Evolutionary conservation across 192 early-diverging fungal species (phyloP), one percentile per base, ranked within the genome.

Genomic region (Dissophora globulifera): DNA sequence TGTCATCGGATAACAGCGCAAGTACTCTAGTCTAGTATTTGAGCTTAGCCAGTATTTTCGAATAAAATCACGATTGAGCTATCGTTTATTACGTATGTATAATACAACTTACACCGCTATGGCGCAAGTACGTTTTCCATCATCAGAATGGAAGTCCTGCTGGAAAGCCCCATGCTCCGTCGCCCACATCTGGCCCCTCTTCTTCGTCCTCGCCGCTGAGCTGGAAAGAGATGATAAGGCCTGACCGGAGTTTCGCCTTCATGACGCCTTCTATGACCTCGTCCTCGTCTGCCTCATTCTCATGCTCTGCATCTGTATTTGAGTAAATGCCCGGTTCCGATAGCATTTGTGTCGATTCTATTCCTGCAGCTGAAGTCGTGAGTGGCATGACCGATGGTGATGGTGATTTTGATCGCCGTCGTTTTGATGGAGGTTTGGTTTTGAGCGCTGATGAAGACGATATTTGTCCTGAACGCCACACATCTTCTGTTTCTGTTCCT

Each of bases 121-220:
- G 13, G 38, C 38, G 8, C 7, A 10, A 40, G 38, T 40, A 54
- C 15, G 10, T n/a, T n/a, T n/a, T n/a, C n/a, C n/a, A n/a, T n/a
- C n/a, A n/a, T 3, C 32, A 67, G 26, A 45, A 56, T 0, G 45
- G 29, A 20, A 58, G 40, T 7, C 59, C 46, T 42, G n/a, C 45
- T 43, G 48, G 48, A 16, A 63, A 58, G n/a, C 61, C 42, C 56
- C 55, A 58, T 4, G 47, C 62, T 9, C 26, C 48, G 3, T 51
- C 54, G 0, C 35, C 60, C 9, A 47, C 48, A 52, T 58, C 53
- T n/a, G 43, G 31, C 11, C 20, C 43, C 29, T 43, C 69, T 54
- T 60, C 48, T 13, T 75, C 71, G 16, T 75, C 71, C 54, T 75
- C 62, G 22, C 51, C 60, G 31, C 29, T 30, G 27, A 66, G 15